Conservation (phyloP, 805 yeast species). For the Schizosaccharomyces osmophilus region DNA sequence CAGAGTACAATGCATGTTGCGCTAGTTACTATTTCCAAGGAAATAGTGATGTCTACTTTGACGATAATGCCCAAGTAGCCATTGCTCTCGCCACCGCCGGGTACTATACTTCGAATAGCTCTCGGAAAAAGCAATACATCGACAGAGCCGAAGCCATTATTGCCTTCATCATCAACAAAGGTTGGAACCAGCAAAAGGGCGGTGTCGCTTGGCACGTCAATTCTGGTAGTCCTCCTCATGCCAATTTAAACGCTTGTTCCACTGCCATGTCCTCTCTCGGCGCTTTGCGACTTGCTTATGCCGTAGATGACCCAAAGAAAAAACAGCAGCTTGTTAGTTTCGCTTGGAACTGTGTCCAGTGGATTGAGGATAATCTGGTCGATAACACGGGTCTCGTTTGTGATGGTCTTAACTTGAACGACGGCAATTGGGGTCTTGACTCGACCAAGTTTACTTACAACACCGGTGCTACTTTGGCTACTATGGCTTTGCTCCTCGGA, state of each 20-base stretch:
- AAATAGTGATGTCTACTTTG: conserved; percentile 42
- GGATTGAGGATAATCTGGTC: neutral
- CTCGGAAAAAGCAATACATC: conserved; percentile 28
- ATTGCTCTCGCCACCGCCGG: conserved; percentile 31
- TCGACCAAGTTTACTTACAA: neutral
- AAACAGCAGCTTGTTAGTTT: neutral
- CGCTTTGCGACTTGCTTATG: neutral
- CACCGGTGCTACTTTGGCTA: conserved; percentile 26
- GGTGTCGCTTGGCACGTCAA: conserved; percentile 47
- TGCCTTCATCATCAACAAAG: conserved; percentile 33
- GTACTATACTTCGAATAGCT: conserved; percentile 29
- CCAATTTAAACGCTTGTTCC: conserved; percentile 27
- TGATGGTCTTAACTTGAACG: neutral
- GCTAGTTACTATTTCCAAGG: conserved; percentile 38
- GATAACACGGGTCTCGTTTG: neutral
- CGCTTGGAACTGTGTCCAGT: neutral
- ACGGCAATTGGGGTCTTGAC: conserved; percentile 13
- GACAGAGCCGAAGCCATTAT: conserved; percentile 34
- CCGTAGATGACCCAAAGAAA: neutral
- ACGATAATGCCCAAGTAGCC: conserved; percentile 55
- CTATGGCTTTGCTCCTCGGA: conserved; percentile 15
- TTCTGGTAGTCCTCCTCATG: conserved; percentile 23
- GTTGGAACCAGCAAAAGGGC: conserved; percentile 32
- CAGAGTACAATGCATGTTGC: conserved; percentile 29
- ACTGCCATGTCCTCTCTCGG: conserved; percentile 38